A percentile compares a stretch with the other conserved stretches of the same genome.
These are phyloP conservation scores for Exserohilum rostratum DNA, from an alignment of 2,329 filamentous ascomycete genomes.

Conservation along the genomic window DNA sequence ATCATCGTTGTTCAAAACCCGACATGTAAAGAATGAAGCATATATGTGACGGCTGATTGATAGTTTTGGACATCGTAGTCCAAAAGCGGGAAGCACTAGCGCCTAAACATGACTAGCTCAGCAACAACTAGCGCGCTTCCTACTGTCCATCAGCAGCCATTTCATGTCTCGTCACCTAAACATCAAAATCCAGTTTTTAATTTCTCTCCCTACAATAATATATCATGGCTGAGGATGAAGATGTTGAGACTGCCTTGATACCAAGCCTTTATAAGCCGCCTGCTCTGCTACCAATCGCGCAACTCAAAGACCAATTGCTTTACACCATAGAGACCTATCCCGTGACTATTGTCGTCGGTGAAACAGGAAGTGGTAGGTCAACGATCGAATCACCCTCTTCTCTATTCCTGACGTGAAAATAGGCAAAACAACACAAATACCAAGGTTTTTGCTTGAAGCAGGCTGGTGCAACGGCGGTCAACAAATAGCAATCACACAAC, in stretches of 20 bases:
- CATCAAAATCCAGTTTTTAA: neutral
- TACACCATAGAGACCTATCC: slow-evolving; percentile 85
- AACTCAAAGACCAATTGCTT: slow-evolving; percentile 77
- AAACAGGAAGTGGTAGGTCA: slow-evolving; percentile 73
- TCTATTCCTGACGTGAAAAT: neutral
- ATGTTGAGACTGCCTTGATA: slow-evolving; percentile 63
- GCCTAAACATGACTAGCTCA: neutral
- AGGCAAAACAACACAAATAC: slow-evolving; percentile 94
- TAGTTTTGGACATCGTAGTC: neutral
- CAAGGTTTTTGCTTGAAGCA: slow-evolving; percentile 84
- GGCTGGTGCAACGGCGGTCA: slow-evolving; percentile 89
- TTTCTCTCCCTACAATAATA: neutral
- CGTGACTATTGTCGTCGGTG: slow-evolving; percentile 87
- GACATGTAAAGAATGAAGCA: too few relatives aligned
- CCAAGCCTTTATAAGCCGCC: slow-evolving; percentile 86
- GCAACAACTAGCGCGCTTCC: neutral
- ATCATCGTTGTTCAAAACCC: neutral
- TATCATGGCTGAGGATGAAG: slow-evolving; percentile 45
- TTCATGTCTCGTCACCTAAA: neutral
- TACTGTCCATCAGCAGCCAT: neutral
- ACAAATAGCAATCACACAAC: slow-evolving; percentile 82
- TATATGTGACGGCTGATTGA: neutral
- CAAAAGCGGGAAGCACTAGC: neutral
- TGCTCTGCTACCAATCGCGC: slow-evolving; percentile 82
- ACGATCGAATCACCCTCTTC: accelerated